These are phyloP conservation scores for Tolypocladium cylindrosporum DNA, from an alignment of 2,329 filamentous ascomycete species.

Conservation along the genomic window DNA sequence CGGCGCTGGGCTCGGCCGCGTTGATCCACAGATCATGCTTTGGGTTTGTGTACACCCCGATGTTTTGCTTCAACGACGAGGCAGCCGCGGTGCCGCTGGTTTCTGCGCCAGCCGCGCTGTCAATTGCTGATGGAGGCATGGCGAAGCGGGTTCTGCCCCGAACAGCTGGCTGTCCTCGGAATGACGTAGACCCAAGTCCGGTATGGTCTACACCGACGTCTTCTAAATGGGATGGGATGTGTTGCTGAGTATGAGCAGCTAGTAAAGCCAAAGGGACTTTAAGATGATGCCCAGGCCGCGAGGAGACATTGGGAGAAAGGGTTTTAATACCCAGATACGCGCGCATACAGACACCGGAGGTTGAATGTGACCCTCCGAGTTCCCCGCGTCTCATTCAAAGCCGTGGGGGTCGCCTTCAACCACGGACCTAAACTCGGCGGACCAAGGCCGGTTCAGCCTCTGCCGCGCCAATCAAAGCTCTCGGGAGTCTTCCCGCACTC, in stretches of 20 bases:
- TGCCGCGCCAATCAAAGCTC: constrained; percentile 5
- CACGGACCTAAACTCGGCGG: not conserved
- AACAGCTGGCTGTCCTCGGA: not conserved
- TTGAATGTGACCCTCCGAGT: not conserved
- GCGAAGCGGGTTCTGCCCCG: not conserved
- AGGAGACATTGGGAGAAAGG: not conserved
- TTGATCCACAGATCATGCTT: constrained; percentile 85
- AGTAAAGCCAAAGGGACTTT: not conserved
- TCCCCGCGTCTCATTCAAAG: not conserved
- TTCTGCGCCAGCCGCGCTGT: constrained; percentile 1
- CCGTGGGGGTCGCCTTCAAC: not conserved
- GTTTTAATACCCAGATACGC: not conserved
- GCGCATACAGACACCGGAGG: not conserved
- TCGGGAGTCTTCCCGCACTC: not conserved
- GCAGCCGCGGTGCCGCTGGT: constrained; percentile 12
- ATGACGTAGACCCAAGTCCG: not conserved
- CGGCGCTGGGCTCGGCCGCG: constrained; percentile 64
- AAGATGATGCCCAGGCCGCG: not conserved
- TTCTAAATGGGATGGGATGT: not conserved
- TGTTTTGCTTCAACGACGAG: constrained; percentile 63
- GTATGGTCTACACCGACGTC: not conserved
- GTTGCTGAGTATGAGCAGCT: not conserved
- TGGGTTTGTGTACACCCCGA: constrained; percentile 93
- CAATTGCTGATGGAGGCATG: constrained; percentile 7
- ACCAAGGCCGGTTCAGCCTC: not conserved